phyloP scores from a whole-genome alignment of 257 asterid genomes.

The Salvia miltiorrhiza region DNA sequence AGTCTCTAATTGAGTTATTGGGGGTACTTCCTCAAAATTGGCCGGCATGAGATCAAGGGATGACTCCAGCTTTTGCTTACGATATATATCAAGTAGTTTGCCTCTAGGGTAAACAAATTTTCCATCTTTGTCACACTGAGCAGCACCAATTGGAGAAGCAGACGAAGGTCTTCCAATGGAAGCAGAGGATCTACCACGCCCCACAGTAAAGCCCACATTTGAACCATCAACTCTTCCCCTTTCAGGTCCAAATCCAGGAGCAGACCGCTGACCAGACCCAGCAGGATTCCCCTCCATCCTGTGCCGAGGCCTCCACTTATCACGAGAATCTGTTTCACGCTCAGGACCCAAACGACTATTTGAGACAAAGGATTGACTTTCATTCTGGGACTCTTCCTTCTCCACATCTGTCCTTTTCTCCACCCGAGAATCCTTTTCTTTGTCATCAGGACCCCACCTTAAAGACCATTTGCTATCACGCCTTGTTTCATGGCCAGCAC shows the following conservation, averaged over 20 bases:
- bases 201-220: slow-evolving; percentile 73
- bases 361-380: slow-evolving; percentile 52
- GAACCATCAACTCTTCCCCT: slow-evolving; percentile 77
- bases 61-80: slow-evolving; percentile 56
- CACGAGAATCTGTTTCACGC: slow-evolving; percentile 89
- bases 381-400: slow-evolving; percentile 71
- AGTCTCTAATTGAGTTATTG: slow-evolving; percentile 47
- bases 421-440: slow-evolving; percentile 75
- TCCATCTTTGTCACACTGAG: slow-evolving; percentile 42
- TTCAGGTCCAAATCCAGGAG: slow-evolving; percentile 95
- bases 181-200: slow-evolving; percentile 79
- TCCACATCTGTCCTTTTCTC: slow-evolving; percentile 70
- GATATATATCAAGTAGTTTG: slow-evolving; percentile 87
- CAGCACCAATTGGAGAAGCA: slow-evolving; percentile 51
- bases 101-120: slow-evolving; percentile 86
- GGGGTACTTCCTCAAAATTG: slow-evolving; percentile 65
- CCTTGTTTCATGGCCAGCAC: slow-evolving; percentile 65
- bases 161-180: slow-evolving; percentile 46
- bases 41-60: slow-evolving; percentile 44
- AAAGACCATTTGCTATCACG: slow-evolving; percentile 95
- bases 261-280: slow-evolving; percentile 73
- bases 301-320: slow-evolving; percentile 99
- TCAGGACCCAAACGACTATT: slow-evolving; percentile 61
- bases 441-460: slow-evolving; percentile 98
- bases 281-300: slow-evolving; percentile 79